Evolutionary conservation across 129 eudicot species (phyloP).

Genomic region (Cynara cardunculus): DNA sequence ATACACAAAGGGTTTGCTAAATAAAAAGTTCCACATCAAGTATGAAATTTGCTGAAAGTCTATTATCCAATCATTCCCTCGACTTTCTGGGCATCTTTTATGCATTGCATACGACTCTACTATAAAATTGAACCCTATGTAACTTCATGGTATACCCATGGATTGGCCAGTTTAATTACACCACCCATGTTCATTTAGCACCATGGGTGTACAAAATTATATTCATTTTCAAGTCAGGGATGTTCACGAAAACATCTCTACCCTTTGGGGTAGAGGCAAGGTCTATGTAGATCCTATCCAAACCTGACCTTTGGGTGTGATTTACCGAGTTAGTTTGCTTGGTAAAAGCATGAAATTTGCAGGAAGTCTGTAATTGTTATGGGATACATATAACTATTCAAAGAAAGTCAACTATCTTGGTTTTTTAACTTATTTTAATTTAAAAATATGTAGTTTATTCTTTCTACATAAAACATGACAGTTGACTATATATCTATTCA

Average conservation of each 20-base stretch:
- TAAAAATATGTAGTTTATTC: not conserved
- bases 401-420: conserved; percentile 13
- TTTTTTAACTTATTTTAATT: not conserved
- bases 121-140: no score
- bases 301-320: not conserved
- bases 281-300: not conserved
- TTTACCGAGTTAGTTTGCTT: no score
- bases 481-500: not conserved
- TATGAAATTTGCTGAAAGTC: not conserved
- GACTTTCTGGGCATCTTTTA: no score
- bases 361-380: not conserved
- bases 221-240: not conserved
- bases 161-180: no score
- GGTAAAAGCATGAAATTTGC: not conserved
- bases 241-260: not conserved
- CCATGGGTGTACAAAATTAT: not conserved
- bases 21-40: not conserved
- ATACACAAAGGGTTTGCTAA: not conserved
- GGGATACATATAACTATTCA: not conserved
- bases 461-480: conserved; percentile 4
- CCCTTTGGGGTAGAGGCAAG: no score
- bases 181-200: not conserved
- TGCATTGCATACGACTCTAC: no score
- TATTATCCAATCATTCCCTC: no score
- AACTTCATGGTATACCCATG: no score